A percentile compares a stretch with the other conserved stretches of the same genome.
Conservation (phyloP, 148 eudicot species). For the Talinum fruticosum region DNA sequence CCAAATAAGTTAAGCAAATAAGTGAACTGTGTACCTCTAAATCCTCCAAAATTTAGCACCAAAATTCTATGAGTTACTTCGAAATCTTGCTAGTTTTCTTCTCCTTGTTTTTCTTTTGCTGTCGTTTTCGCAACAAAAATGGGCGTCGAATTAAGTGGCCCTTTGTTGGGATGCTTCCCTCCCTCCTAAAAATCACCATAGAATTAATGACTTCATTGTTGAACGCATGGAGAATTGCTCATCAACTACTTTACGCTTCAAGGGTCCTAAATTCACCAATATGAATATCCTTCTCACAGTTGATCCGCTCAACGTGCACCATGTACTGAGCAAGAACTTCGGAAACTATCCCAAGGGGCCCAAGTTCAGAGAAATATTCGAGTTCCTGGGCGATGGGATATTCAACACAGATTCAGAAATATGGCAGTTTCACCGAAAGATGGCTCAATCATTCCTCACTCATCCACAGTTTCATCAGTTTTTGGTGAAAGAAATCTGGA, state of each 20-base stretch:
- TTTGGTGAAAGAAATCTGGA: slow-evolving; percentile 28
- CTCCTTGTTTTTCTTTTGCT: slow-evolving; percentile 15
- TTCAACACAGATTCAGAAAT: slow-evolving; percentile 41
- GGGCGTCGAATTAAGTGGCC: slow-evolving; percentile 41
- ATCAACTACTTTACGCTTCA: slow-evolving; percentile 32
- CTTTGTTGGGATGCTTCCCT: slow-evolving; percentile 52
- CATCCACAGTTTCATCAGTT: slow-evolving; percentile 33
- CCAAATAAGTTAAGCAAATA: too few relatives aligned
- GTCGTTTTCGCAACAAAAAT: slow-evolving; percentile 18
- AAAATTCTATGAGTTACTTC: too few relatives aligned
- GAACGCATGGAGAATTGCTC: slow-evolving; percentile 12
- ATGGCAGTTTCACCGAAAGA: slow-evolving; percentile 44
- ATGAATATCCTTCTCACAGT: slow-evolving; percentile 39
- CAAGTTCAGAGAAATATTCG: slow-evolving; percentile 40
- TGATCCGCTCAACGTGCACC: slow-evolving; percentile 45
- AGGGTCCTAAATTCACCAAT: slow-evolving; percentile 57
- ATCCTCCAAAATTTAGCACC: too few relatives aligned
- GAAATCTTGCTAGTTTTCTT: slow-evolving; percentile 4
- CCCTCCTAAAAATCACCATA: slow-evolving; percentile 28
- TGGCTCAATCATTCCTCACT: slow-evolving; percentile 31
- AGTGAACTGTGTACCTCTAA: too few relatives aligned
- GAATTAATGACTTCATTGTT: slow-evolving; percentile 26
- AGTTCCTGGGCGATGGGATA: slow-evolving; percentile 55
- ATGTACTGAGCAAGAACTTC: slow-evolving; percentile 51
- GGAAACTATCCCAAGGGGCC: slow-evolving; percentile 52